phyloP scores from a whole-genome alignment of 164 flowering plant genomes.

The Vitis labrusca region DNA sequence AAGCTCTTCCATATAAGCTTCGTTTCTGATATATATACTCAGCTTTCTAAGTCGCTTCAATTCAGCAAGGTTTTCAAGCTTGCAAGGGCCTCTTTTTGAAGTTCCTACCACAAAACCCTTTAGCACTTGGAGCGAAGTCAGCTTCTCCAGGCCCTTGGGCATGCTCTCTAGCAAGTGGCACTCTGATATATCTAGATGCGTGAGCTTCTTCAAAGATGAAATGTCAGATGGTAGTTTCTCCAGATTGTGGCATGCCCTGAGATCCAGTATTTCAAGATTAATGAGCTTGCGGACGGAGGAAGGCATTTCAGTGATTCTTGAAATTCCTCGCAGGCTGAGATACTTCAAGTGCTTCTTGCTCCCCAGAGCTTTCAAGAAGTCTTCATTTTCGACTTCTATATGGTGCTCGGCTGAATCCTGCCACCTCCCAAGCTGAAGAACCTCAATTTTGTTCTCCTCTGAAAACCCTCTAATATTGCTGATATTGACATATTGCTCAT shows the following conservation, averaged over 20 bases:
- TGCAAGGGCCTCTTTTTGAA: conserved; percentile 7
- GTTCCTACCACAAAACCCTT: conserved; percentile 44
- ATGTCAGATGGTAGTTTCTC: conserved; percentile 28
- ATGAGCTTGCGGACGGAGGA: conserved; percentile 17
- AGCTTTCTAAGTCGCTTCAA: conserved; percentile 30
- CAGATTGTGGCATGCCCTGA: conserved; percentile 41
- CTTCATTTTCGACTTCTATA: neutral
- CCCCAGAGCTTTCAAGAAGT: conserved; percentile 17
- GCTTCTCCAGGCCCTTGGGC: conserved; percentile 32
- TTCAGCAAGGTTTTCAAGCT: conserved; percentile 16
- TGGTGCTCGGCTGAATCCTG: conserved; percentile 15
- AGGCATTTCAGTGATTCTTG: conserved; percentile 31
- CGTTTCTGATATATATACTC: conserved; percentile 22
- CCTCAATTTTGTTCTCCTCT: conserved; percentile 19
- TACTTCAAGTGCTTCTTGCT: conserved; percentile 18
- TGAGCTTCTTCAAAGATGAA: conserved; percentile 25
- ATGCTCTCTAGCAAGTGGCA: conserved; percentile 36
- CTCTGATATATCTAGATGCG: conserved; percentile 44
- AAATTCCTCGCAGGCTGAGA: conserved; percentile 49
- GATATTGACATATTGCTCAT: conserved; percentile 16
- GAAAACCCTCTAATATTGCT: conserved; percentile 4
- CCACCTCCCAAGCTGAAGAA: conserved; percentile 43
- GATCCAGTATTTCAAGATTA: conserved; percentile 33
- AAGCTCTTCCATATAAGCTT: conserved; percentile 4
- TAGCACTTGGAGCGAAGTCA: conserved; percentile 38